Base-by-base conservation (phyloP, 495 filamentous ascomycete species). In the Neurospora cerealis region DNA sequence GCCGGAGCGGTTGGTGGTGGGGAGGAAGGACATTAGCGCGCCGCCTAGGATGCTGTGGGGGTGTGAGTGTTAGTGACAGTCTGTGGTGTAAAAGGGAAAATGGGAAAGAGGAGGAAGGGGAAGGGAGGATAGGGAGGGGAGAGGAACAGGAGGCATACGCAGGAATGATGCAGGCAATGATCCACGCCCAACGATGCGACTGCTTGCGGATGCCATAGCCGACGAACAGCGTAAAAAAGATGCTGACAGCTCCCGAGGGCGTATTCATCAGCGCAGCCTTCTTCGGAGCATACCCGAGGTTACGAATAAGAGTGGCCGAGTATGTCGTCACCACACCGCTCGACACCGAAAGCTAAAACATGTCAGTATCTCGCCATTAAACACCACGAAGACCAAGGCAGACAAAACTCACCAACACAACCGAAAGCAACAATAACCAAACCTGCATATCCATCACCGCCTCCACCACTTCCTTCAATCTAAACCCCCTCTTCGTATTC, bases 251-350 rank as follows among this genome's bases (percentile, higher is more conserved):
- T 1, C 89, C 89, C 0, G 85, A 87, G 0, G 89, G 89, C 73
- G 84, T 91, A 73, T 90, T 90, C 32, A 91, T 83, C 13, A 91
- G 83, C 9, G 89, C 88, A 6, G 89, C 82, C 34, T 83, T 75
- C 32, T 85, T 83, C 8, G 87, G 81, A n/a, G 69, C 69, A 74
- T 89, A 92, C 15, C 88, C 87, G 70, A 91, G 87, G 66, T 83
- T 85, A 10, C 80, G 78, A 74, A 92, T 89, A 6, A 92, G 78
- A 21, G 86, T 89, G 13, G 89, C 79, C 11, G 89, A 91, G 75
- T 90, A 91, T 15, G 86, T 89, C 2, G 88, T 88, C 24, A 90
- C 83, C 7, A 91, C 87, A 71, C 89, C 90, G 71, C 86, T 86
- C 15, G 89, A 88, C 2, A 89, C 83, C 4, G 89, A 88, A 42